Percentiles rank a stretch among this genome's conserved stretches.
Evolutionary conservation across 1,139 yeast genomes (phyloP).

Genomic region (Yamadazyma oceani): DNA sequence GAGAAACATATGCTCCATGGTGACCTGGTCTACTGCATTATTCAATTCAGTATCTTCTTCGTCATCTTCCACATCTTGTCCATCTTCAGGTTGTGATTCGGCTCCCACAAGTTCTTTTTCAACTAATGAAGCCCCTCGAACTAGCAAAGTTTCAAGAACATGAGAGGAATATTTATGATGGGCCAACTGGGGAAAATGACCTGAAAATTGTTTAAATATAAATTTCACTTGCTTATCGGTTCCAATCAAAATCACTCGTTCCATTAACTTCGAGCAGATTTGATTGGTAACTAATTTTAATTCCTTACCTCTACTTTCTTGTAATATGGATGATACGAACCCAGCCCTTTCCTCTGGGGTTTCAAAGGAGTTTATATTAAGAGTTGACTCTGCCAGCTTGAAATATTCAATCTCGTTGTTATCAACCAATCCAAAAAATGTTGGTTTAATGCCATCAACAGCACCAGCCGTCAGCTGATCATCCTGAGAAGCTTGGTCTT

Average conservation of each 20-base stretch:
- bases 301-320: slow-evolving; percentile 88
- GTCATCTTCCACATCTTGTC: slow-evolving; percentile 29
- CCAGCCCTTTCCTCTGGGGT: slow-evolving; percentile 69
- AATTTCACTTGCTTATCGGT: slow-evolving; percentile 62
- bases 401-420: slow-evolving; percentile 84
- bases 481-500: no score
- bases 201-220: slow-evolving; percentile 65
- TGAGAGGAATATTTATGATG: slow-evolving; percentile 93
- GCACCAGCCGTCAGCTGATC: no score
- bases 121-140: slow-evolving; percentile 70
- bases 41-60: slow-evolving; percentile 31
- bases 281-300: slow-evolving; percentile 91
- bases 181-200: slow-evolving; percentile 72
- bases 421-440: slow-evolving; percentile 85
- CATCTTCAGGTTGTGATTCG: slow-evolving; percentile 34
- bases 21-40: slow-evolving; percentile 31
- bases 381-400: slow-evolving; percentile 85
- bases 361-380: slow-evolving; percentile 79
- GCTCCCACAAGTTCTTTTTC: slow-evolving; percentile 60
- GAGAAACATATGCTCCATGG: slow-evolving; percentile 63
- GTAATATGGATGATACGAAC: slow-evolving; percentile 74
- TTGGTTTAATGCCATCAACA: slow-evolving; percentile 17
- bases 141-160: slow-evolving; percentile 83
- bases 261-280: slow-evolving; percentile 89
- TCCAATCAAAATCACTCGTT: slow-evolving; percentile 73